A percentile compares a stretch with the other conserved stretches of the same genome.
Conservation (phyloP, 1,284 basidiomycete genomes). For the Phlebopus sp. region DNA sequence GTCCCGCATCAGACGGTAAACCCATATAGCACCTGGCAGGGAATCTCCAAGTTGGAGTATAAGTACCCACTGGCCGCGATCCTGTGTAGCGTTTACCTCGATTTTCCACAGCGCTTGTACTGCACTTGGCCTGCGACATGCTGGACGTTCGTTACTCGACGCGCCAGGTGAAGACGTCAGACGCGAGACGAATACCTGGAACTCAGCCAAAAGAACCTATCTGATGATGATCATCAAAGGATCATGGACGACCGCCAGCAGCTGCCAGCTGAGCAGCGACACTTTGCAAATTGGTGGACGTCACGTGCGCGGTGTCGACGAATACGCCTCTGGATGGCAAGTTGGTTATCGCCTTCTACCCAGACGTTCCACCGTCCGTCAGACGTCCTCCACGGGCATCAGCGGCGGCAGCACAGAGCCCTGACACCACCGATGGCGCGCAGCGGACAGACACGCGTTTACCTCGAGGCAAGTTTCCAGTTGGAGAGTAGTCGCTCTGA, state of each 20-base stretch:
- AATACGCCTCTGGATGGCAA: neutral
- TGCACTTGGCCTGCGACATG: too few relatives aligned
- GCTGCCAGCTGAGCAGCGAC: neutral
- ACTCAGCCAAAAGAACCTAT: neutral
- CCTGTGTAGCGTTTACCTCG: too few relatives aligned
- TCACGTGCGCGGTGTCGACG: neutral
- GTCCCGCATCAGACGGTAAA: neutral
- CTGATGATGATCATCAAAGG: neutral
- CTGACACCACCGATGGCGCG: constrained; percentile 3
- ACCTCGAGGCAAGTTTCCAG: constrained; percentile 16
- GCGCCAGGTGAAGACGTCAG: too few relatives aligned
- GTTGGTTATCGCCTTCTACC: neutral
- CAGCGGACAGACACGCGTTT: constrained; percentile 16
- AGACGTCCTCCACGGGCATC: constrained; percentile 12
- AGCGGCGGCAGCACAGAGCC: constrained; percentile 3
- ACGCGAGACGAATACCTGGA: neutral
- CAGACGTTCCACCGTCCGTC: neutral
- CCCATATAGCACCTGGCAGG: neutral
- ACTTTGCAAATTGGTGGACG: neutral
- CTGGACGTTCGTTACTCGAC: too few relatives aligned
- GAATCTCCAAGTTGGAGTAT: neutral
- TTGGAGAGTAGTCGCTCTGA: constrained; percentile 4
- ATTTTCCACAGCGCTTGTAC: too few relatives aligned
- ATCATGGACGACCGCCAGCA: neutral
- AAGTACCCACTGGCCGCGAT: neutral